Percentiles rank a stretch among this genome's conserved stretches.
phyloP scores from a whole-genome alignment of 2,329 filamentous ascomycete species.

The Aspergillus spinulosporus region DNA sequence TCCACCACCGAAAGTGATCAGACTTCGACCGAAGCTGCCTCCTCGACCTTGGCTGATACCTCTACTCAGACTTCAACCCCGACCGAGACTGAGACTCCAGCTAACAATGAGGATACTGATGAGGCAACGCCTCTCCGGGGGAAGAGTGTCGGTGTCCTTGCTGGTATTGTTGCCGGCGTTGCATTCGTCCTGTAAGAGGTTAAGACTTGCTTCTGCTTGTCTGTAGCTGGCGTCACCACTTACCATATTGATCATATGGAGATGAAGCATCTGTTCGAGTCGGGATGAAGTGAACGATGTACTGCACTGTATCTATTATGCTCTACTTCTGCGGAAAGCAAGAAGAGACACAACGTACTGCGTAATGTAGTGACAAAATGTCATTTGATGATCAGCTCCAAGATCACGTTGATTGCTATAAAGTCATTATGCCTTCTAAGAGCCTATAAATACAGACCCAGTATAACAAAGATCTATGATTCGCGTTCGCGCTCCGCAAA shows the following conservation, averaged over 20 bases:
- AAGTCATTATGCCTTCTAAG: not conserved
- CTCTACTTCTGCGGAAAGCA: conserved; percentile 2
- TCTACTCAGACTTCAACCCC: not conserved
- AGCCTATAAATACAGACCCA: not conserved
- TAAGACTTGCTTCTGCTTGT: not conserved
- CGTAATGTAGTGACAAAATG: conserved; percentile 11
- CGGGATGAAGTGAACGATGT: conserved; percentile 2
- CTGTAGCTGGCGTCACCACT: not conserved
- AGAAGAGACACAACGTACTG: not conserved
- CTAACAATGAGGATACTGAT: conserved; percentile 9
- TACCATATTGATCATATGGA: not conserved
- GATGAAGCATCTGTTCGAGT: not conserved
- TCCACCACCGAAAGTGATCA: not conserved
- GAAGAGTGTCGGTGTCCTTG: conserved; percentile 30
- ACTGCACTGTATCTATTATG: conserved; percentile 10
- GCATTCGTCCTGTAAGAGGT: conserved; percentile 30
- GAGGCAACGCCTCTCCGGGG: conserved; percentile 30
- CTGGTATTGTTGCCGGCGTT: conserved; percentile 32
- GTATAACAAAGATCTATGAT: conserved; percentile 9
- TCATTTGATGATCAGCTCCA: conserved; percentile 5
- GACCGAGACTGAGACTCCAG: conserved; percentile 11
- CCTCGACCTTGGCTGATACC: not conserved
- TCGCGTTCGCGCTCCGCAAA: conserved; percentile 22
- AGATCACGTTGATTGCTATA: too few species aligned
- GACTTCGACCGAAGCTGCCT: not conserved